A percentile compares a stretch with the other conserved stretches of the same genome.
These are phyloP conservation scores for Penicillium steckii DNA, from an alignment of 495 filamentous ascomycete genomes.

Conservation along the genomic window DNA sequence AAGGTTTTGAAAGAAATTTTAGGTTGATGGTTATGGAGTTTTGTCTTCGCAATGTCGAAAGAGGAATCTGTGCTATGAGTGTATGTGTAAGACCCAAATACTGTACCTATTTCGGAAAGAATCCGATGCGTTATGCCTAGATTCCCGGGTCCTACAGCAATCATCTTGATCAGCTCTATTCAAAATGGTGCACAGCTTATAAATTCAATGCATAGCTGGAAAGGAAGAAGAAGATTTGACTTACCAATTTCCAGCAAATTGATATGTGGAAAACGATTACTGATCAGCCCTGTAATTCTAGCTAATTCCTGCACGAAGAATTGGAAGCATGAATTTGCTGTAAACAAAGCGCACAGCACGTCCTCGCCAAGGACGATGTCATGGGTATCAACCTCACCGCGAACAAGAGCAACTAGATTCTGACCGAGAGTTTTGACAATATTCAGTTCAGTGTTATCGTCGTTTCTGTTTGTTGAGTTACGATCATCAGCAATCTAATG, in stretches of 20 bases:
- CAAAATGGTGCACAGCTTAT: no score
- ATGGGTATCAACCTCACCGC: slow-evolving; percentile 37
- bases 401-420: slow-evolving; percentile 34
- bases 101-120: slow-evolving; percentile 11
- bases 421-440: slow-evolving; percentile 32
- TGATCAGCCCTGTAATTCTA: slow-evolving; percentile 30
- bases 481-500: neutral
- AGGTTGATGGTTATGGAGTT: slow-evolving; percentile 12
- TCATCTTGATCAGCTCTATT: no score
- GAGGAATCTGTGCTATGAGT: slow-evolving; percentile 31
- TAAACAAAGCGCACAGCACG: slow-evolving; percentile 40
- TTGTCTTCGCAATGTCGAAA: neutral
- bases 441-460: slow-evolving; percentile 21
- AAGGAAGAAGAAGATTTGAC: neutral
- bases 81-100: slow-evolving; percentile 43
- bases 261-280: slow-evolving; percentile 30
- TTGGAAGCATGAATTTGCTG: slow-evolving; percentile 17
- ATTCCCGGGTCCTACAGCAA: slow-evolving; percentile 26
- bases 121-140: slow-evolving; percentile 43
- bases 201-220: no score
- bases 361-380: slow-evolving; percentile 41
- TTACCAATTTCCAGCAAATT: slow-evolving; percentile 38
- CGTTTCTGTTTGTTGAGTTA: slow-evolving; percentile 12
- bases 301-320: slow-evolving; percentile 16
- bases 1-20: slow-evolving; percentile 46